Conservation (phyloP, 2,329 filamentous ascomycete genomes). For the Clarireedia paspali region DNA sequence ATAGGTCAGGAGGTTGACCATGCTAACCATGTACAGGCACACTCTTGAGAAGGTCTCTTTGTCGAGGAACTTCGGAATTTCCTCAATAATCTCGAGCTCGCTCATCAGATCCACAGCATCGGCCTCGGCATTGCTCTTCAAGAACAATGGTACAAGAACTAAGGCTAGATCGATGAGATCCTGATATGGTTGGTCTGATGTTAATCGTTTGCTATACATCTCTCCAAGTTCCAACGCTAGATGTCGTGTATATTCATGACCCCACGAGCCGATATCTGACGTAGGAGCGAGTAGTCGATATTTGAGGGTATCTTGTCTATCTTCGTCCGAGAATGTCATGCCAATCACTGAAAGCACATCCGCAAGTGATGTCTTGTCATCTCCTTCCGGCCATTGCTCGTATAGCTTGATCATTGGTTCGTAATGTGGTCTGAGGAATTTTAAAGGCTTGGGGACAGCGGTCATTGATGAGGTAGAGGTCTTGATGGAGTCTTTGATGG, state of each 20-base stretch:
- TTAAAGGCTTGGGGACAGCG: constrained; percentile 94
- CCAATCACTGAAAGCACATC: constrained; percentile 96
- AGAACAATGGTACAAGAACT: constrained; percentile 83
- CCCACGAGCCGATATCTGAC: constrained; percentile 92
- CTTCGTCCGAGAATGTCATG: constrained; percentile 98
- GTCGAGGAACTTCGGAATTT: constrained; percentile 82
- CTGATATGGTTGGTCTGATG: constrained; percentile 73
- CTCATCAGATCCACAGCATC: constrained; percentile 96
- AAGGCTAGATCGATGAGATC: constrained; percentile 82
- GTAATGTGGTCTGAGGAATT: constrained; percentile 96
- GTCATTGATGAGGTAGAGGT: constrained; percentile 99
- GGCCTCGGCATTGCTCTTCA: constrained; percentile 95
- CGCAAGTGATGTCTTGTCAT: constrained; percentile 82
- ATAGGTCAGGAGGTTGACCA: constrained; percentile 95
- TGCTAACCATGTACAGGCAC: constrained; percentile 97
- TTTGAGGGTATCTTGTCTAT: constrained; percentile 91
- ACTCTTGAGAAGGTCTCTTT: constrained; percentile 89
- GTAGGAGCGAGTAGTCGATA: constrained; percentile 86
- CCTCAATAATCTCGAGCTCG: constrained; percentile 93
- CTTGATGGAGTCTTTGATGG: constrained; percentile 98
- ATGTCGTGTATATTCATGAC: constrained; percentile 96
- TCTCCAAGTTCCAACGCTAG: constrained; percentile 92
- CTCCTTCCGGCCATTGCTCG: constrained; percentile 77
- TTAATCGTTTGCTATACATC: constrained; percentile 82
- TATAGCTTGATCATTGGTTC: constrained; percentile 80